Evolutionary conservation across 441 rosid species (phyloP).

Genomic region (Populus trichocarpa): DNA sequence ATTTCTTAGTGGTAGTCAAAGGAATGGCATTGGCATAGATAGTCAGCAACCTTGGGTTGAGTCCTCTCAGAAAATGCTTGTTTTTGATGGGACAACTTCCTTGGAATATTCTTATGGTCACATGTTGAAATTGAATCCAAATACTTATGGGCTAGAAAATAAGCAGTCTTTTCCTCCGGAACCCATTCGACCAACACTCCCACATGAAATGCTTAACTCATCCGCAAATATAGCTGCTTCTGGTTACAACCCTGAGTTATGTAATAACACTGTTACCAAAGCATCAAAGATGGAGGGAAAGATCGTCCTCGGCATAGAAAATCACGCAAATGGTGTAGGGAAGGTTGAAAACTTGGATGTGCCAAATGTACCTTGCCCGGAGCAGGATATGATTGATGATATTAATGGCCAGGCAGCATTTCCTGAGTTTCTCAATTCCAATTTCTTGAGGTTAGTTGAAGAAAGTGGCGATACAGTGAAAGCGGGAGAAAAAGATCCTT

Average conservation of each 20-base stretch:
- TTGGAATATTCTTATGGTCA: constrained; percentile 46
- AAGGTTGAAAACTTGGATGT: constrained; percentile 29
- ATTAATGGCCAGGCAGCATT: constrained; percentile 19
- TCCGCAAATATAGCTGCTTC: constrained; percentile 30
- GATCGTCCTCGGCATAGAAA: constrained; percentile 36
- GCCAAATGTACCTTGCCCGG: constrained; percentile 21
- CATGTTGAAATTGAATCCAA: constrained; percentile 29
- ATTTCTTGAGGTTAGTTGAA: constrained; percentile 24
- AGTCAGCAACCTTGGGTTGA: constrained; percentile 52
- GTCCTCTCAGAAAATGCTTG: constrained; percentile 47
- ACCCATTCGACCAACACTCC: constrained; percentile 30
- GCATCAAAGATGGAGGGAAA: constrained; percentile 35
- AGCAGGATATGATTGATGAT: constrained; percentile 21
- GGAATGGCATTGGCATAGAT: constrained; percentile 48
- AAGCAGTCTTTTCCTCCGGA: constrained; percentile 34
- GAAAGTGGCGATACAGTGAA: constrained; percentile 26
- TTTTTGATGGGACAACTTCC: constrained; percentile 47
- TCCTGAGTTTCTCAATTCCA: constrained; percentile 28
- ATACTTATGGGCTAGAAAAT: constrained; percentile 35
- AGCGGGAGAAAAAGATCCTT: constrained; percentile 35
- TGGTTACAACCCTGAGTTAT: constrained; percentile 28
- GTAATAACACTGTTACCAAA: constrained; percentile 23
- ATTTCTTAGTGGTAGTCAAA: constrained; percentile 42
- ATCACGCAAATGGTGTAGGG: constrained; percentile 31
- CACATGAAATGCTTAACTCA: constrained; percentile 33